Evolutionary conservation across 2,329 filamentous ascomycete genomes (phyloP), one percentile per base, ranked within the genome.

Genomic region (Aspergillus latus): DNA sequence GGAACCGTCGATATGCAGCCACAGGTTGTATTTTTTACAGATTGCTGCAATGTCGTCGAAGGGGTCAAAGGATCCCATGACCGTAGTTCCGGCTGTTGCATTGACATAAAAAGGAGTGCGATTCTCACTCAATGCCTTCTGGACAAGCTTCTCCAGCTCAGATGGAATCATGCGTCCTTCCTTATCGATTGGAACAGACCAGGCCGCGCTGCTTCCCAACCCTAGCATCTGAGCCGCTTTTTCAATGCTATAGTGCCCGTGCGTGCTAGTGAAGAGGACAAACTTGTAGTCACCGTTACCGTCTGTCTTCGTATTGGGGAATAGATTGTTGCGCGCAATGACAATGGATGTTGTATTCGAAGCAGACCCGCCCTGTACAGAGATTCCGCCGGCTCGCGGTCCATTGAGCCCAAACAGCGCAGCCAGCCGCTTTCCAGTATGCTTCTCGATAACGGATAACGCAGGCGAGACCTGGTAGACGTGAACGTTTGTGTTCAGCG

Each of bases 381-480:
- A 86, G 59, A 94, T 84, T 11, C 91, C 91, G 37, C 88, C 88
- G 2, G 84, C 81, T 42, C 82, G 78, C 4, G 86, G 83, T 0
- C 88, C 88, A 4, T 73, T 79, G 69, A 96, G 85, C 5, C 90
- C 90, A 66, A 96, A 96, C 21, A 92, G 79, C 2, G 78, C 75
- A 1, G 93, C 93, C 16, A 99, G 80, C 1, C 83, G 81, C 40
- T 82, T 82, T 10, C 88, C 84, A 0, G 90, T 95, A 51, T 84
- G 82, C 73, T 96, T 97, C 74, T 97, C 94, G 60, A 97, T 85
- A 6, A 96, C 74, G 0, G 90, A 90, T 49, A 97, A 79, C 6
- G 89, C 92, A 0, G 94, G 94, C 0, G 93, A 96, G 56, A 96
- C 92, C 75, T 93, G 88, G 77, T 92, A 97, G 59, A 97, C 90